Evolutionary conservation across 2,329 filamentous ascomycete genomes (phyloP), one percentile per base, ranked within the genome.

Genomic region (Madurella mycetomatis): DNA sequence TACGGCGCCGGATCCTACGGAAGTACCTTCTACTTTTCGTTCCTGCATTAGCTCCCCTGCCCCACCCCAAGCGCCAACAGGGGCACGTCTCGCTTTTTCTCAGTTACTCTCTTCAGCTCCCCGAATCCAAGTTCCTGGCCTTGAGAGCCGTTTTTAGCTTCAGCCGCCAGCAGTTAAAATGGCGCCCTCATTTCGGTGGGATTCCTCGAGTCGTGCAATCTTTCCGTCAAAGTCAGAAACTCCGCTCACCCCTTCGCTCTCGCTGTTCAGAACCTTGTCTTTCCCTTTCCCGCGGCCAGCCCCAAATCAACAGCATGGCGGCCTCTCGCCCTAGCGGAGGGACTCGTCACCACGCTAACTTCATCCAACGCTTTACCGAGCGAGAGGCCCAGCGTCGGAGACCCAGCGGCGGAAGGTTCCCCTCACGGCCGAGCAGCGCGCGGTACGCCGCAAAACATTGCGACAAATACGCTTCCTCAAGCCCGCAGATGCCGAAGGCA

Each of bases 401-500:
- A 12, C 31, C 31, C 31, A 34, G 31, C 31, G 31, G 31, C 31
- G 31, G 31, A 34, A 34, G 31, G 31, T 34, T 12, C 31, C 31
- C 7, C 31, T 34, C 31, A 34, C 31, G 31, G 31, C 31, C 31
- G 17, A n/a, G 40, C 40, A 42, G 40, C 40, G 40, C 15, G 40
- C 40, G n/a, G 40, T 15, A 15, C 40, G 15, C 8, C 40, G 40
- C 40, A 15, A 42, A 18, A 42, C 5, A n/a, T 42, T 42, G 40
- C 40, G 40, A 18, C 40, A 42, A 15, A 42, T 8, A 42, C 40
- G 40, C 40, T 64, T 62, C 46, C 51, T 63, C 34, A 51, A 45
- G 42, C 60, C 54, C 45, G 56, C 52, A 19, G 63, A 57, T 51
- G 47, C 59, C 45, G 53, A 62, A 31, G 41, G 46, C 32, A 64